Evolutionary conservation across 305 asterid species (phyloP).

Genomic region (Andrographis paniculata): DNA sequence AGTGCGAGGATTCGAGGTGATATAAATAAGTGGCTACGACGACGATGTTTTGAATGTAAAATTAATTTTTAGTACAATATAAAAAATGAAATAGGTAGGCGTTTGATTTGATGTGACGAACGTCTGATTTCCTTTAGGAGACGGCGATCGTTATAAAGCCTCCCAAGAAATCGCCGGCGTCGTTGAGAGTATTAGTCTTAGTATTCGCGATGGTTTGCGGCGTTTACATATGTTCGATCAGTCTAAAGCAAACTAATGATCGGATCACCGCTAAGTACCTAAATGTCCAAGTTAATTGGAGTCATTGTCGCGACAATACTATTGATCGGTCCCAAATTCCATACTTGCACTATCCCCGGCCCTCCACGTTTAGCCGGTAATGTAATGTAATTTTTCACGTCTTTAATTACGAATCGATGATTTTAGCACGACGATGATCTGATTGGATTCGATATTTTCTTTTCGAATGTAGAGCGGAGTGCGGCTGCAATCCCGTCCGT

Average conservation of each 20-base stretch:
- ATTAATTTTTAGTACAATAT: no score
- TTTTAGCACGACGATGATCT: no score
- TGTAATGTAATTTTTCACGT: not conserved
- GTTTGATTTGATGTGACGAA: no score
- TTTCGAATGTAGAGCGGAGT: constrained; percentile 51
- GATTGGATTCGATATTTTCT: not conserved
- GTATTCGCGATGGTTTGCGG: constrained; percentile 52
- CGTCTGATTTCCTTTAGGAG: no score
- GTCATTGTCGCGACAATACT: constrained; percentile 24
- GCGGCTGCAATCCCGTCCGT: constrained; percentile 69
- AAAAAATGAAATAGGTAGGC: no score
- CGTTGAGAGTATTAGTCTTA: constrained; percentile 46
- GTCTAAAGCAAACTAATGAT: constrained; percentile 47
- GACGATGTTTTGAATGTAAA: no score
- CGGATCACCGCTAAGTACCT: constrained; percentile 21
- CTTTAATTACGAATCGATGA: no score
- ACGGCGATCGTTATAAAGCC: constrained; percentile 28
- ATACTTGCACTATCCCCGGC: constrained; percentile 62
- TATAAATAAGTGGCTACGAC: no score
- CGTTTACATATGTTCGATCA: constrained; percentile 52
- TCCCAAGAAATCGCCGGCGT: constrained; percentile 56
- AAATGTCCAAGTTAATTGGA: constrained; percentile 24
- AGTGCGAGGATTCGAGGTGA: no score
- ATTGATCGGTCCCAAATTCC: constrained; percentile 47
- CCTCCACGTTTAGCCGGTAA: constrained; percentile 58